Evolutionary conservation across 805 yeast species (phyloP), one percentile per base, ranked within the genome.

Genomic region (Cyberlindnera mycetangii): DNA sequence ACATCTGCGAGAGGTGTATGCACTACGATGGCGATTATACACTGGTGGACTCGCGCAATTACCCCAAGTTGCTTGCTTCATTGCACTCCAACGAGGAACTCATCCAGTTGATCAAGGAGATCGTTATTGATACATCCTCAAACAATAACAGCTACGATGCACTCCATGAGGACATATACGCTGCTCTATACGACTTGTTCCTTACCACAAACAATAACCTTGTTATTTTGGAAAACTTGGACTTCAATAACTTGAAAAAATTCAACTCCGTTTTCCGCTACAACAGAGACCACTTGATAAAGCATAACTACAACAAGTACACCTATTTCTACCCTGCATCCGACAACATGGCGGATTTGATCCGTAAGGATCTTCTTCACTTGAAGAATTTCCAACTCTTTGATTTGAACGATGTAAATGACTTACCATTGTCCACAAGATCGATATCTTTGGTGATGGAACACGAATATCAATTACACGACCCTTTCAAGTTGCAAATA

Each of bases 101-200:
- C 20, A 42, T 60, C 11, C 51, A 51, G n/a, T 40, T 49, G 37
- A 44, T 60, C 25, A 44, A 47, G 17, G 59, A 59, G 41, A 56
- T 60, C n/a, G 45, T 58, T 18, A 59, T 61, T 39, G 57, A 55
- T 24, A 60, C 65, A 0, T 55, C 61, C 7, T 49, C 59, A 1
- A 49, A 53, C 30, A 48, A 45, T 19, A 28, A 42, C 40, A 46
- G 60, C 18, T 56, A 58, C 41, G 62, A 59, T 34, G 50, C 56
- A 6, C 45, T 59, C 12, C 31, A 24, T 19, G 47, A 44, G 8
- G 55, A 58, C 32, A 46, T 56, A 15, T 59, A 55, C 35, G 52
- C 49, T 10, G 50, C 61, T 0, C 31, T 59, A 14, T 59, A 59
- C 35, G 64, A 59, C 21, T 37, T 59, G 11, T 56, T 59, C 41